Percentiles rank a stretch among this genome's conserved stretches.
These are phyloP conservation scores for Brassica nigra DNA, from an alignment of 345 rosid genomes.

Conservation along the genomic window DNA sequence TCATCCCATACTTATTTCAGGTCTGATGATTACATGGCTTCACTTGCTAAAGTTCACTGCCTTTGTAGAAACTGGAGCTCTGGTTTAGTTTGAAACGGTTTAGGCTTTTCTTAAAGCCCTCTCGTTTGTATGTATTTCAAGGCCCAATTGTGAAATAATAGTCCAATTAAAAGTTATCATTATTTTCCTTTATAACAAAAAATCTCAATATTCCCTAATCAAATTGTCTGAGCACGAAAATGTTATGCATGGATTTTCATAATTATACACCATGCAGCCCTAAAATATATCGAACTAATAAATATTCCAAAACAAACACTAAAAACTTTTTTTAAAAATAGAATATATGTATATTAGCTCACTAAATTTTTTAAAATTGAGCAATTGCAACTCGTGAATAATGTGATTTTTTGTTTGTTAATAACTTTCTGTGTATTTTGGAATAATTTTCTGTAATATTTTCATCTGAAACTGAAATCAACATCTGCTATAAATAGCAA, in stretches of 20 bases:
- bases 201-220: background rate
- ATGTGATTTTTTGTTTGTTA: background rate
- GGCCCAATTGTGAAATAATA: conserved; percentile 6
- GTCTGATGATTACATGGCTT: conserved; percentile 87
- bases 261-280: too few relatives aligned
- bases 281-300: too few relatives aligned
- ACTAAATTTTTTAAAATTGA: too few relatives aligned
- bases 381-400: background rate
- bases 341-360: background rate
- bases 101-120: background rate
- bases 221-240: background rate
- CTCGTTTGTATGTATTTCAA: background rate
- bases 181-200: background rate
- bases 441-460: background rate
- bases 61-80: conserved; percentile 68
- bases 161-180: background rate
- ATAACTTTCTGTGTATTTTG: background rate
- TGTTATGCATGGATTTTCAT: background rate
- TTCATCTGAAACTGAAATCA: background rate
- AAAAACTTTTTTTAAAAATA: too few relatives aligned
- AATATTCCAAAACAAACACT: too few relatives aligned
- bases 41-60: conserved; percentile 85
- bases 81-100: conserved; percentile 23
- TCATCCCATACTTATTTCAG: conserved; percentile 47
- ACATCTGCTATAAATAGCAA: background rate